Evolutionary conservation across 129 eudicot species (phyloP), one percentile per base, ranked within the genome.

Genomic region (Cynara cardunculus): DNA sequence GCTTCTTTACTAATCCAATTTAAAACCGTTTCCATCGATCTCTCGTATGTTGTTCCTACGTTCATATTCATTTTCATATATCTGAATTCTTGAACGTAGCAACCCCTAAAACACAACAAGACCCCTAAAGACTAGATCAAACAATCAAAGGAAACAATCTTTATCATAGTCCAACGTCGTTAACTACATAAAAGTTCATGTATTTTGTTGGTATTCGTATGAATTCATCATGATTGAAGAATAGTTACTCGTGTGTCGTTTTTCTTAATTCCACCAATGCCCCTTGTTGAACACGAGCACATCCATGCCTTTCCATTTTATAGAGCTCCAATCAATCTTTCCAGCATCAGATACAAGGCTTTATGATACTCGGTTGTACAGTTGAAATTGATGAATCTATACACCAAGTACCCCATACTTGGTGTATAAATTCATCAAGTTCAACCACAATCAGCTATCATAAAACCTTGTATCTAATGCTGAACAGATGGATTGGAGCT

Each of bases 231-330:
- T 39, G 62, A 49, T 49, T 49, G 1, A 74, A 49, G 61, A 22
- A n/a, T 8, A n/a, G 82, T 79, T 87, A 93, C 96, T 56, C 86
- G 74, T 88, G 87, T 12, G 89, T 78, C 10, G 96, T 93, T 78
- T 93, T 93, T 73, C 89, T 28, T 34, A 46, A 76, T 90, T 93
- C 96, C 98, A 93, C 98, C 98, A 93, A 73, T 93, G 98, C 21
- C 96, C 98, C 1, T 84, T 90, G 76, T 93, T 93, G 71, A 93
- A 87, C 65, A 93, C 88, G 8, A 93, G 76, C 76, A 90, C 74
- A 89, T 90, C 94, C 1, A 92, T 92, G n/a, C 76, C 85, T 86
- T 85, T 90, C 96, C 96, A 93, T 59, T 78, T 77, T 16, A 27
- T 56, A 2, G 92, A 86, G 84, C 86, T 81, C 98, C 98, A 90